Evolutionary conservation across 257 asterid genomes (phyloP).

Genomic region (Solanum tarijense): DNA sequence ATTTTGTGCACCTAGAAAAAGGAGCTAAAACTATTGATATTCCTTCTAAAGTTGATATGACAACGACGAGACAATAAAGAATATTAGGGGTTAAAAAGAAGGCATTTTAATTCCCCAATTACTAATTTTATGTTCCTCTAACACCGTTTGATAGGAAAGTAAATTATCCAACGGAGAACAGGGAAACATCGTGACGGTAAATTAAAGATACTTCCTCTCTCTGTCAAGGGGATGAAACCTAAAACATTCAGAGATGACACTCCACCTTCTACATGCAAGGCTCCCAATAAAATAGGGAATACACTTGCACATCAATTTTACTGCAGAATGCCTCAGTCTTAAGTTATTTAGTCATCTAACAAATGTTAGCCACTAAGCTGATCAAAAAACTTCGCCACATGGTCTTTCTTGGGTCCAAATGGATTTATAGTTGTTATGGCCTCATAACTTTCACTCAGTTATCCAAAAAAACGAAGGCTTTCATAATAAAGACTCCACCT

Average conservation of each 20-base stretch:
- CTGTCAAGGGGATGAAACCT: background rate
- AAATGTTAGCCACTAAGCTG: background rate
- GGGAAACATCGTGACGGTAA: background rate
- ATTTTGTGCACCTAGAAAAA: background rate
- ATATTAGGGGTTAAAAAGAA: background rate
- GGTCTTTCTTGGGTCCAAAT: background rate
- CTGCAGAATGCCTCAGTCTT: background rate
- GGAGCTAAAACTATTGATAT: background rate
- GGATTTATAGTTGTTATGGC: background rate
- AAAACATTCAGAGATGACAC: background rate
- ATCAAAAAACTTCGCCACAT: background rate
- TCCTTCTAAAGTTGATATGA: background rate
- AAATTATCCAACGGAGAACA: background rate
- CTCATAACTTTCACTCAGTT: background rate
- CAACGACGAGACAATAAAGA: background rate
- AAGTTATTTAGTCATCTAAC: background rate
- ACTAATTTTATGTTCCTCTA: background rate
- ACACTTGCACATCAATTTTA: background rate
- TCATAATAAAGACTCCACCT: background rate
- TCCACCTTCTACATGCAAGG: background rate
- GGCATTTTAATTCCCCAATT: background rate
- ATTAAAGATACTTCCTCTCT: background rate
- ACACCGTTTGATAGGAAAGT: background rate
- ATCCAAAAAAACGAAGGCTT: background rate
- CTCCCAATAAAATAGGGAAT: background rate